These are phyloP conservation scores for Pseudogymnoascus sp. DNA, from an alignment of 2,329 filamentous ascomycete genomes.

Conservation along the genomic window DNA sequence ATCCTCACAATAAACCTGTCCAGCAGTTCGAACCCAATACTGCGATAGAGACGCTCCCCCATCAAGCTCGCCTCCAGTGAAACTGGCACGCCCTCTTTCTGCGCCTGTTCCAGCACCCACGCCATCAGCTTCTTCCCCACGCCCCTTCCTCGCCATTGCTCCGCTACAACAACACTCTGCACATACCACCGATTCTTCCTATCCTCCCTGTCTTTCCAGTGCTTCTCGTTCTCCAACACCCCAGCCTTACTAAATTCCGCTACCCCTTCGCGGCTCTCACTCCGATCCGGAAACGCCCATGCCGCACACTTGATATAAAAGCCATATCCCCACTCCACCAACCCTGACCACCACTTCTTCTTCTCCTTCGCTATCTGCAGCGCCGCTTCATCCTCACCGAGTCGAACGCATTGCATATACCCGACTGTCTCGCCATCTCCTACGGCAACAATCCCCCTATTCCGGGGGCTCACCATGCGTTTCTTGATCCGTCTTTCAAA, in stretches of 20 bases:
- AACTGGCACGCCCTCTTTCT: slow-evolving; percentile 19
- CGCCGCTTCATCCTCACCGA: slow-evolving; percentile 19
- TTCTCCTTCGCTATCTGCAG: slow-evolving; percentile 10
- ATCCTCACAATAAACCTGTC: background rate
- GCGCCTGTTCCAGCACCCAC: slow-evolving; percentile 19
- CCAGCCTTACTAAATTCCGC: slow-evolving; percentile 9
- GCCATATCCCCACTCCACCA: slow-evolving; percentile 9
- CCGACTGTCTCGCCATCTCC: slow-evolving; percentile 14
- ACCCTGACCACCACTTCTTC: slow-evolving; percentile 11
- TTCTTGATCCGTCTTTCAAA: slow-evolving; percentile 14
- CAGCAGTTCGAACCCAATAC: slow-evolving; percentile 19
- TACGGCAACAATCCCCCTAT: slow-evolving; percentile 16
- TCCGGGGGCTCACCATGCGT: slow-evolving; percentile 16
- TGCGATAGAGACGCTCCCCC: slow-evolving; percentile 21
- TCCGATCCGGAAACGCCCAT: slow-evolving; percentile 13
- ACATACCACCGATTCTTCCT: slow-evolving; percentile 22
- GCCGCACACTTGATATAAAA: slow-evolving; percentile 7
- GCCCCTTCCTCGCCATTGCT: slow-evolving; percentile 18
- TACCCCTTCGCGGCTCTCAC: slow-evolving; percentile 7
- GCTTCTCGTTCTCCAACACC: slow-evolving; percentile 9
- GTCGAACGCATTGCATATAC: slow-evolving; percentile 16
- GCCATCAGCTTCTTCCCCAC: slow-evolving; percentile 23
- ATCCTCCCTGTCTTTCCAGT: slow-evolving; percentile 17
- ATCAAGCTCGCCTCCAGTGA: slow-evolving; percentile 19
- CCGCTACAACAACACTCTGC: slow-evolving; percentile 18